These are phyloP conservation scores for Claviceps purpurea DNA, from an alignment of 2,329 filamentous ascomycete genomes.

Conservation along the genomic window DNA sequence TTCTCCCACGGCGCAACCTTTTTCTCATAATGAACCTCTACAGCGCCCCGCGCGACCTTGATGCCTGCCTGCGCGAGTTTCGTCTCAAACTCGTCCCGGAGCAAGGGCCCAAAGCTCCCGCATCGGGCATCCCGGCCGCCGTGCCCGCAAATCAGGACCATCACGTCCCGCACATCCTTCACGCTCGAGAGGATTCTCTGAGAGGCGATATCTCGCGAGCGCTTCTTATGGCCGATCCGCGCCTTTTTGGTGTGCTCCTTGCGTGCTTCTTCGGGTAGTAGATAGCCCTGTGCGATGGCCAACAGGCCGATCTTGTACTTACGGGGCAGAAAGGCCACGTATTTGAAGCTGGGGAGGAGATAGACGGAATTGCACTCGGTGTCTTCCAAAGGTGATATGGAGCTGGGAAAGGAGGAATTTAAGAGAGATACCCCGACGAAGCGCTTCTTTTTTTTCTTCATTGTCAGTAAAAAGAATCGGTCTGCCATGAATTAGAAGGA, in stretches of 20 bases:
- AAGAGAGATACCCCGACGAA: conserved; percentile 70
- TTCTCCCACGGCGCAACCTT: conserved; percentile 2
- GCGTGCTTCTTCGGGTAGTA: conserved; percentile 52
- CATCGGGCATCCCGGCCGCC: conserved; percentile 70
- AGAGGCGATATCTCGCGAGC: conserved; percentile 37
- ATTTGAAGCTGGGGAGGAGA: conserved; percentile 72
- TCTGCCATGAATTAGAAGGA: no score
- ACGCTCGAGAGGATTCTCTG: conserved; percentile 41
- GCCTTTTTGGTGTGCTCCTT: conserved; percentile 45
- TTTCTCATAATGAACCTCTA: conserved; percentile 17
- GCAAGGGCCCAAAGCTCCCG: conserved; percentile 62
- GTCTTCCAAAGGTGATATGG: conserved; percentile 27
- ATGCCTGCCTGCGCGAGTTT: conserved; percentile 39
- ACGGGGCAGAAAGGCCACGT: conserved; percentile 57
- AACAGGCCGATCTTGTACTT: conserved; percentile 41
- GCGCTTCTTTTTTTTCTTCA: conserved; percentile 38
- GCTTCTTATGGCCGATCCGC: conserved; percentile 40
- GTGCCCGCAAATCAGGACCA: conserved; percentile 85
- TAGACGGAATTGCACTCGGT: conserved; percentile 52
- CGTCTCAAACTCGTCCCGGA: conserved; percentile 56
- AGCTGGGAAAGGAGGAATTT: conserved; percentile 60
- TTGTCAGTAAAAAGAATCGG: neutral
- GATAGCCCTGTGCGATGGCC: conserved; percentile 49
- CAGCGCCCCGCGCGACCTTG: conserved; percentile 32
- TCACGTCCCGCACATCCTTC: conserved; percentile 48